These are phyloP conservation scores for Teratosphaeriaceae sp. DNA, from an alignment of 2,329 filamentous ascomycete species.

Conservation along the genomic window DNA sequence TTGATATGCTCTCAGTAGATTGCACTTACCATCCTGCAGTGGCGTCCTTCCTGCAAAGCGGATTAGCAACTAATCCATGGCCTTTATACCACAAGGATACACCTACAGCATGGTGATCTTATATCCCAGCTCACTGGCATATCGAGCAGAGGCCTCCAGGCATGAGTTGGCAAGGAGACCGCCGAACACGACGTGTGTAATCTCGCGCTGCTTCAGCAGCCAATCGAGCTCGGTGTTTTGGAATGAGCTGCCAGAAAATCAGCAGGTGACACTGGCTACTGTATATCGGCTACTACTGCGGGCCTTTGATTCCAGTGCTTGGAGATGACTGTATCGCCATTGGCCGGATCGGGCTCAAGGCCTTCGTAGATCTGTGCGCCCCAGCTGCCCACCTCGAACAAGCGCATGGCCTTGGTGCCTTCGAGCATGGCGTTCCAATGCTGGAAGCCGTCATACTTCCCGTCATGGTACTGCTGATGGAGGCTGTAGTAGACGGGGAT, in stretches of 20 bases:
- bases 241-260: neutral
- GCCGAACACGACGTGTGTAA: neutral
- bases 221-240: constrained; percentile 1
- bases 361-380: constrained; percentile 7
- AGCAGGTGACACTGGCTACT: neutral
- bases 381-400: constrained; percentile 6
- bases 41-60: neutral
- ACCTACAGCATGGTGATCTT: neutral
- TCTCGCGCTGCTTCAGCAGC: neutral
- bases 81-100: neutral
- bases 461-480: constrained; percentile 6
- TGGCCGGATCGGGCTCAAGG: neutral
- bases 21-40: neutral
- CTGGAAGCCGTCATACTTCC: constrained; percentile 4
- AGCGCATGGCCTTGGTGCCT: neutral
- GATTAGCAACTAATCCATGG: neutral
- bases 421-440: constrained; percentile 6
- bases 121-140: neutral
- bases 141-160: neutral
- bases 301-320: constrained; percentile 6
- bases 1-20: no score
- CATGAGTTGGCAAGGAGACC: neutral
- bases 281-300: neutral
- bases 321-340: constrained; percentile 2
- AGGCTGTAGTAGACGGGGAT: constrained; percentile 8